phyloP scores from a whole-genome alignment of 495 filamentous ascomycete species.

The Bombardia bombarda region DNA sequence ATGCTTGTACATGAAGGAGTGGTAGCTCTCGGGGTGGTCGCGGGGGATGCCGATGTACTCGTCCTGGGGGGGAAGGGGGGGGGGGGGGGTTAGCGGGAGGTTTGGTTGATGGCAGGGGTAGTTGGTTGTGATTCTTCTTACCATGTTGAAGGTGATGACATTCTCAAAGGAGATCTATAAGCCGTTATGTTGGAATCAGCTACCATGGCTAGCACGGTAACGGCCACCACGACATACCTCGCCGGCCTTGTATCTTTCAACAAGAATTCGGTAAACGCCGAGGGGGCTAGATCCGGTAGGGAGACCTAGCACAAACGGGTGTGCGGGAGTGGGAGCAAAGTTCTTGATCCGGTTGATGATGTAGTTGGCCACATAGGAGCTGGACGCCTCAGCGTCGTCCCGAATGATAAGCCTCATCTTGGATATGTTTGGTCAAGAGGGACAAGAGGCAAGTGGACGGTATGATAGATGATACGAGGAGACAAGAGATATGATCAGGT shows the following conservation, averaged over 20 bases:
- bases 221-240: conserved; percentile 26
- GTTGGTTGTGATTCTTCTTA: conserved; percentile 29
- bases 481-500: too few species aligned
- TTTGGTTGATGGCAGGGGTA: too few species aligned
- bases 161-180: conserved; percentile 67
- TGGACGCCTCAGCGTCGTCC: conserved; percentile 56
- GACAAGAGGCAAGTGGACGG: neutral
- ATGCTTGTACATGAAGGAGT: conserved; percentile 86
- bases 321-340: conserved; percentile 59
- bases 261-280: conserved; percentile 68
- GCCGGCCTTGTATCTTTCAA: conserved; percentile 66
- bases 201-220: neutral
- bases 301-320: conserved; percentile 76
- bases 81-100: too few species aligned
- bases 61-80: too few species aligned
- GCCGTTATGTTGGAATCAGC: neutral
- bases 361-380: conserved; percentile 73
- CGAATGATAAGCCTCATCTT: conserved; percentile 81
- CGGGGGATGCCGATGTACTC: conserved; percentile 79
- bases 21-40: conserved; percentile 77
- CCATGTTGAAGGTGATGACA: conserved; percentile 92
- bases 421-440: neutral
- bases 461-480: too few species aligned
- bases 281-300: conserved; percentile 77
- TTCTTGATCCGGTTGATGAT: conserved; percentile 71